phyloP scores from a whole-genome alignment of 192 early-diverging fungal genomes.

The Coemansia sp. region DNA sequence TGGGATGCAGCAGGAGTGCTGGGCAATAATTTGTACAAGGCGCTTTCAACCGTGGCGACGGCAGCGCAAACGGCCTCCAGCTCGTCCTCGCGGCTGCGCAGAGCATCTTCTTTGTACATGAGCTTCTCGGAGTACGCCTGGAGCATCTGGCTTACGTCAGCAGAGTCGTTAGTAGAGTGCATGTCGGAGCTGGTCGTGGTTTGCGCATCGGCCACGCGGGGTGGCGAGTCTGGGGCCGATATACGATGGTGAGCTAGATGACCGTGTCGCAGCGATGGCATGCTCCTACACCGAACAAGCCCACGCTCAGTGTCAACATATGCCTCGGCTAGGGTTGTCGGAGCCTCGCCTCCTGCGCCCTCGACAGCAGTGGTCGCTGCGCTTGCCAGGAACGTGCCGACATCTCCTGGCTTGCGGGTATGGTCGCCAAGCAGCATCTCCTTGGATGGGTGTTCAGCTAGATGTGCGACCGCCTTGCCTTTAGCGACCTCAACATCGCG shows the following conservation, averaged over 20 bases:
- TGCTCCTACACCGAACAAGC: slow-evolving; percentile 20
- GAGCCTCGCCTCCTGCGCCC: neutral
- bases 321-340: neutral
- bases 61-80: slow-evolving; percentile 33
- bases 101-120: slow-evolving; percentile 48
- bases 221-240: neutral
- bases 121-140: slow-evolving; percentile 53
- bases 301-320: neutral
- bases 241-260: neutral
- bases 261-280: slow-evolving; percentile 13
- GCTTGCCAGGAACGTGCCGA: slow-evolving; percentile 20
- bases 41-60: slow-evolving; percentile 22
- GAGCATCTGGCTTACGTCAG: slow-evolving; percentile 39
- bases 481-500: slow-evolving; percentile 17
- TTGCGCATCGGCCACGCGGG: slow-evolving; percentile 21
- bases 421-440: slow-evolving; percentile 20
- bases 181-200: slow-evolving; percentile 31
- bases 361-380: slow-evolving; percentile 25
- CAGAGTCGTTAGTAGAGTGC: neutral
- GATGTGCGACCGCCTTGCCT: neutral
- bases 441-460: neutral
- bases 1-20: neutral
- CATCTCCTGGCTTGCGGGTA: slow-evolving; percentile 29
- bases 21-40: slow-evolving; percentile 25
- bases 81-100: slow-evolving; percentile 55